Evolutionary conservation across 495 filamentous ascomycete genomes (phyloP), one percentile per base, ranked within the genome.

Genomic region (Penicillium paradoxum): DNA sequence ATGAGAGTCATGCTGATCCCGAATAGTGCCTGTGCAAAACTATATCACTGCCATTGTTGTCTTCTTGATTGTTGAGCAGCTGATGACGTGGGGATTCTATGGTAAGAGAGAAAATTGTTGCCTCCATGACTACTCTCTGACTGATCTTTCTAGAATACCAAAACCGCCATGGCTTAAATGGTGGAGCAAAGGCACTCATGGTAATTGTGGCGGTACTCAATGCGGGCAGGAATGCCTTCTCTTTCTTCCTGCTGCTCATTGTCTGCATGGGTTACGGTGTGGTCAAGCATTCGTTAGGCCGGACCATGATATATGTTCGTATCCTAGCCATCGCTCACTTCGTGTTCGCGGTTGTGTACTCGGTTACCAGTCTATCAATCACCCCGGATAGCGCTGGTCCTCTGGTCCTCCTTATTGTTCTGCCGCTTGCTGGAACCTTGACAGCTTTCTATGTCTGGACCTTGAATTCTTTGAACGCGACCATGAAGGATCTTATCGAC

Each of bases 201-300:
- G 79, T 96, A 15, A 71, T 97, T 30, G 95, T 96, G 8, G 89
- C 90, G 48, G 76, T 97, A 40, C 80, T 99, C 18, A 97, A 96
- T 67, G 93, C 93, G 6, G 89, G 81, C 38, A 83, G 93, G 50
- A 99, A 97, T 65, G 95, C 91, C 0, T 97, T 99, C 69, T 97
- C 91, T 19, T 99, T 99, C 78, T 97, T 99, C 77, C 80, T 99
- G 25, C 85, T 99, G 1, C 84, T 99, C 24, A 99, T 99, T 52
- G 93, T 97, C 21, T 99, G 93, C 69, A 97, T 99, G 93, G 93
- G 93, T 41, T 99, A 99, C 58, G 93, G 93, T 62, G 93, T 99
- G 19, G 93, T 97, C 54, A 97, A 97, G 68, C 92, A 85, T 6
- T 88, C 83, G n/a, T 78, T 99, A 3, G 93, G 93, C 49, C 84